Evolutionary conservation across 1,139 yeast genomes (phyloP), one percentile per base, ranked within the genome.

Genomic region (Saccharomyces pastorianus): DNA sequence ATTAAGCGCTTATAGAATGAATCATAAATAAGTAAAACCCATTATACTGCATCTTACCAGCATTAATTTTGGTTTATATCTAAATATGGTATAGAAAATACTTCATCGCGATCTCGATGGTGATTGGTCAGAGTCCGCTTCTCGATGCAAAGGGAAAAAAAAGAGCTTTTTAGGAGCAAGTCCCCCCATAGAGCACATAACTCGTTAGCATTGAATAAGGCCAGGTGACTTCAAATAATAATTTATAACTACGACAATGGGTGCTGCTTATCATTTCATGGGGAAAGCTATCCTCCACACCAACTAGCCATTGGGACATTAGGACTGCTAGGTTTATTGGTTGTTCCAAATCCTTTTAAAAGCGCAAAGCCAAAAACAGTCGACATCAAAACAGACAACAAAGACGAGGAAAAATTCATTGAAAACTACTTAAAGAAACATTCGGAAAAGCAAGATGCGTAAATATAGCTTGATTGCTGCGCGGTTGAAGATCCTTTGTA

Each of bases 381-480:
- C 58, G 76, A 85, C 55, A 80, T 89, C 72, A 80, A 82, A 62
- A 96, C 96, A 60, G 73, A 83, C 56, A 81, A 90, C 56, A 82
- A 90, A 64, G 97, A 89, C 65, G 98, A 91, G 76, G 96, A 88
- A 73, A 84, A 85, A 73, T 91, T 85, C 76, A 79, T 84, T 64
- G 69, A 71, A 65, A 76, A 74, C 23, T 76, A 71, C 63, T 58
- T 74, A 56, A 63, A 67, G 49, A 70, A 71, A 57, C 59, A 58
- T 17, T 20, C 7, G 7, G 44, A 38, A 38, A 38, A 9, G 26
- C 44, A 38, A 38, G 44, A 38, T 11, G 44, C 44, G 6, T 38
- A 20, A 38, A 20, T 38, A 17, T 5, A 4, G 44, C 7, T 38
- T 9, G 44, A 11, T 38, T 49, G 32, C 47, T 59, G 71, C 57